These are phyloP conservation scores for Aureobasidium sp. DNA, from an alignment of 2,329 filamentous ascomycete species.

Conservation along the genomic window DNA sequence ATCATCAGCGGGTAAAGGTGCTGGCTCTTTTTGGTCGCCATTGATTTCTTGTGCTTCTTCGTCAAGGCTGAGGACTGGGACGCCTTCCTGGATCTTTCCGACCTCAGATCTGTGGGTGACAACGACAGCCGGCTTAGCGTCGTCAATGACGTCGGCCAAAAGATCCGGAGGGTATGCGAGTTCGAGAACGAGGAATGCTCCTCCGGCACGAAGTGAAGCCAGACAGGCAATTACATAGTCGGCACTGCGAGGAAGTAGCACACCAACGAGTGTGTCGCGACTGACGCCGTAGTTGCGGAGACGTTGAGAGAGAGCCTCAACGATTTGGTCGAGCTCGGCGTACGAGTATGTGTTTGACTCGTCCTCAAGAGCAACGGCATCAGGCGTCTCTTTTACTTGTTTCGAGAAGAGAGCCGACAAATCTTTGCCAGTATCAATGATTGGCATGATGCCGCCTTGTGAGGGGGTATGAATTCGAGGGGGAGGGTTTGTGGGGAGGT, in stretches of 20 bases:
- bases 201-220: slow-evolving; percentile 69
- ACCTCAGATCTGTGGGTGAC: slow-evolving; percentile 61
- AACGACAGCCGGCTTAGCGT: slow-evolving; percentile 64
- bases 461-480: not conserved
- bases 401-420: slow-evolving; percentile 62
- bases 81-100: slow-evolving; percentile 55
- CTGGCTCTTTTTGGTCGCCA: slow-evolving; percentile 27
- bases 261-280: slow-evolving; percentile 66
- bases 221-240: slow-evolving; percentile 74
- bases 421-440: slow-evolving; percentile 66
- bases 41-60: slow-evolving; percentile 29
- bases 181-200: slow-evolving; percentile 74
- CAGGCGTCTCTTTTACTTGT: slow-evolving; percentile 62
- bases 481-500: slow-evolving; percentile 3
- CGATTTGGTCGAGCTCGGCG: slow-evolving; percentile 61
- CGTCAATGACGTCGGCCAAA: slow-evolving; percentile 68
- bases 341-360: slow-evolving; percentile 62
- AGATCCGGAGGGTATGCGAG: slow-evolving; percentile 69
- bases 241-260: slow-evolving; percentile 67
- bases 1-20: slow-evolving; percentile 53
- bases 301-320: slow-evolving; percentile 56
- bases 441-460: slow-evolving; percentile 44
- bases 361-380: slow-evolving; percentile 67
- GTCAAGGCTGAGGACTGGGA: slow-evolving; percentile 61
- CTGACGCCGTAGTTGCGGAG: slow-evolving; percentile 62